These are phyloP conservation scores for Warburgia ugandensis DNA, from an alignment of 164 flowering plant genomes.

Conservation along the genomic window DNA sequence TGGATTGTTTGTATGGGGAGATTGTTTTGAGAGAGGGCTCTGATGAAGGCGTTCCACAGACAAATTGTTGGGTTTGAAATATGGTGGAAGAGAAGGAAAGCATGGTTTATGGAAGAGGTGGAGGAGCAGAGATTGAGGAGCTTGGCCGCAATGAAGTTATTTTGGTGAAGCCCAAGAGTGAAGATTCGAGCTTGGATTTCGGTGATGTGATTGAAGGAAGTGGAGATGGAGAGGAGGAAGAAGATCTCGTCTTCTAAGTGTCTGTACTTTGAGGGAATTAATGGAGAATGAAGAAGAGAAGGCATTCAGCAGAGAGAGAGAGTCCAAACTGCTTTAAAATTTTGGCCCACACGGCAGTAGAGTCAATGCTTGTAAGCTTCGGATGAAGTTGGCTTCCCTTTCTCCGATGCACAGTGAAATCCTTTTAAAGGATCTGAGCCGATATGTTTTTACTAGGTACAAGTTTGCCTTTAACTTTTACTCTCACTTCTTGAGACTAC, in stretches of 20 bases:
- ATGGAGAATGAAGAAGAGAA: conserved; percentile 13
- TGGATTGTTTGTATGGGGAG: conserved; percentile 9
- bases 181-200: conserved; percentile 17
- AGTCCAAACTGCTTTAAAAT: too few species aligned
- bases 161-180: conserved; percentile 17
- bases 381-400: too few species aligned
- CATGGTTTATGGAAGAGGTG: conserved; percentile 14
- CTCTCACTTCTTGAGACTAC: too few species aligned
- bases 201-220: conserved; percentile 11
- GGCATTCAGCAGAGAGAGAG: too few species aligned
- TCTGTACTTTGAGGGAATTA: conserved; percentile 9
- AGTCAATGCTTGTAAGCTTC: too few species aligned
- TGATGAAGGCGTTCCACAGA: conserved; percentile 15
- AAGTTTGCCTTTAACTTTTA: too few species aligned
- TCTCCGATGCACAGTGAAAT: too few species aligned
- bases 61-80: conserved; percentile 12
- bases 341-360: too few species aligned
- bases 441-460: too few species aligned
- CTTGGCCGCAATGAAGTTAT: conserved; percentile 16
- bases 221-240: conserved; percentile 7
- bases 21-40: conserved; percentile 16
- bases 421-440: too few species aligned
- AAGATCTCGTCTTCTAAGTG: conserved; percentile 15
- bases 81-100: conserved; percentile 15
- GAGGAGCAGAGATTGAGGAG: conserved; percentile 12